A percentile compares a stretch with the other conserved stretches of the same genome.
Evolutionary conservation across 495 filamentous ascomycete species (phyloP).

Genomic region (Xylaria flabelliformis): DNA sequence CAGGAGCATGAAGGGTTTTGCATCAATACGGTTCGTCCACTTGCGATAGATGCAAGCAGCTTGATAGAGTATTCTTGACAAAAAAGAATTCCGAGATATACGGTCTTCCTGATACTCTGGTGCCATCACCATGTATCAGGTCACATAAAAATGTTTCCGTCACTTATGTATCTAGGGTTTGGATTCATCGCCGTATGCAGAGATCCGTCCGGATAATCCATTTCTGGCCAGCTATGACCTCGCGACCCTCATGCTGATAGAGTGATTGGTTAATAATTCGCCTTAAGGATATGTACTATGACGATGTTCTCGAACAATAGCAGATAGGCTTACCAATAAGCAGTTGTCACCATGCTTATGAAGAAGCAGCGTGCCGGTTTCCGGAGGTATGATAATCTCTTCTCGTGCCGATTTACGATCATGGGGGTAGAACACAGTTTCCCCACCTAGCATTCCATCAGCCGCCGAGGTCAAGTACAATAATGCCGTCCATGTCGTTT

Average conservation of each 20-base stretch:
- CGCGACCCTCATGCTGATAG: conserved; percentile 74
- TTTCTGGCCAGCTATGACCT: conserved; percentile 84
- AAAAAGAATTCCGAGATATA: not conserved
- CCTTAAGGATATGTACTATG: not conserved
- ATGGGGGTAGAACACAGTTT: conserved; percentile 91
- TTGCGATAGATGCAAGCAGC: not conserved
- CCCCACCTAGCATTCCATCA: conserved; percentile 77
- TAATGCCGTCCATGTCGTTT: conserved; percentile 91
- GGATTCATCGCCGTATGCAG: conserved; percentile 58
- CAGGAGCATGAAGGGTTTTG: not conserved
- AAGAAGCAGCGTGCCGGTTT: conserved; percentile 82
- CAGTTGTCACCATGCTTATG: conserved; percentile 91
- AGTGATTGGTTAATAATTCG: conserved; percentile 4
- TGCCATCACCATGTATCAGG: not conserved
- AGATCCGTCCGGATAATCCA: conserved; percentile 92
- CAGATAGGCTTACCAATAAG: conserved; percentile 61
- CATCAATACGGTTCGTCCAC: not conserved
- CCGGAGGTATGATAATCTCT: conserved; percentile 70
- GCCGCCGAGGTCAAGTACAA: conserved; percentile 78
- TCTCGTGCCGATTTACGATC: conserved; percentile 63
- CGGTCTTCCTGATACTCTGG: not conserved
- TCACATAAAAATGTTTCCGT: not conserved
- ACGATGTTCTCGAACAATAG: not conserved
- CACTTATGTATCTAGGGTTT: not conserved
- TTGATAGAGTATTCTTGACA: not conserved